Conservation (phyloP, 306 rosid species). For the Benincasa hispida region DNA sequence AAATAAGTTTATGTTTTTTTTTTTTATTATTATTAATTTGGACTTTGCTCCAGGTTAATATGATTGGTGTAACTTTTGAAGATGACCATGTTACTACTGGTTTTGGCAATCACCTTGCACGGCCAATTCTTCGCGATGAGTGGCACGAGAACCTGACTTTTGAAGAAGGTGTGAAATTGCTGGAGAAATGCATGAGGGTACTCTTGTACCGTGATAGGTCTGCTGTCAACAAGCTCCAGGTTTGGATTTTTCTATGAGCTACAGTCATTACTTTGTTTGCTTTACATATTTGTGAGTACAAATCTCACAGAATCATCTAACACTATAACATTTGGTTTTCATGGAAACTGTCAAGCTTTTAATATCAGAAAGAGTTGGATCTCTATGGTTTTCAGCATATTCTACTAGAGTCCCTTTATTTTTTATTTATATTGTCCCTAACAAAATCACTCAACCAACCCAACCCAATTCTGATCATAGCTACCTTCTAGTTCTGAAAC, state of each 20-base stretch:
- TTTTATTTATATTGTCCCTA: neutral
- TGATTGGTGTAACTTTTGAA: constrained; percentile 84
- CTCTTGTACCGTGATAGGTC: constrained; percentile 93
- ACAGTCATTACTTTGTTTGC: neutral
- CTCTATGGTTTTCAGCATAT: neutral
- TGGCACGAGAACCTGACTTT: constrained; percentile 81
- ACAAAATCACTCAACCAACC: neutral
- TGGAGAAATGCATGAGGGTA: constrained; percentile 97
- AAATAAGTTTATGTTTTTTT: neutral
- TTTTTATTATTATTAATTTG: too few species aligned
- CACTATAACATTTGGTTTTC: neutral
- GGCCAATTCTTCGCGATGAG: constrained; percentile 95
- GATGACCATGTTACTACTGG: constrained; percentile 92
- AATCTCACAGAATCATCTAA: neutral
- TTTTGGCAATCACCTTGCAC: constrained; percentile 93
- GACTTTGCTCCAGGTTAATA: constrained; percentile 92
- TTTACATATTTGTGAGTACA: neutral
- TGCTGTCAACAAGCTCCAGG: constrained; percentile 80
- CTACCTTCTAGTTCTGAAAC: neutral
- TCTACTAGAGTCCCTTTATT: neutral
- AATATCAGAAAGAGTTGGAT: neutral
- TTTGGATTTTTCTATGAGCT: constrained; percentile 13
- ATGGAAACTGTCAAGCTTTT: neutral
- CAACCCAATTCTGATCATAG: neutral
- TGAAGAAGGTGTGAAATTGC: constrained; percentile 81